Base-by-base conservation (phyloP, 1,284 basidiomycete species). In the Hypsizygus ulmarius region DNA sequence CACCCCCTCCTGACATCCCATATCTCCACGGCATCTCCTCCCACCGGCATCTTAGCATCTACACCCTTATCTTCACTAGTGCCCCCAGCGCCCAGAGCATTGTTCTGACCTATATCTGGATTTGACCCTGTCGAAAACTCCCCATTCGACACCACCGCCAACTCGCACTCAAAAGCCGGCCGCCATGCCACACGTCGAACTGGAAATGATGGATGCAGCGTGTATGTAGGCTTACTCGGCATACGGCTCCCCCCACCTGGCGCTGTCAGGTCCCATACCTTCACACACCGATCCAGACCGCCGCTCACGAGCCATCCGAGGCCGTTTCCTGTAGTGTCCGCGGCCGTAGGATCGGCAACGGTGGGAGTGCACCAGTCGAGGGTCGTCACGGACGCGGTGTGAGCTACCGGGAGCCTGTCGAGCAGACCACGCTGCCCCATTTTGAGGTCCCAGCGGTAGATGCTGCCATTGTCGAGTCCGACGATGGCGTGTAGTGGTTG, bases 1-100 rank as follows among this genome's bases (percentile, higher is more conserved):
- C 87, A 87, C 3, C 82, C 80, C 30, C 91, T 72, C 33, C 91
- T 74, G 0, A 91, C 89, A 61, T 95, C 92, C 92, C 92, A 95
- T 14, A 94, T 83, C 60, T 94, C 90, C 16, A 93, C 74, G 0
- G 78, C 68, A 59, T 88, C 84, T 1, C 79, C 78, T 3, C 63
- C 69, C 42, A 51, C 42, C 9, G 54, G 37, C 3, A 43, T 29
- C 25, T 47, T 51, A 18, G 19, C 43, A 19, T 35, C 43, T 12
- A n/a, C 11, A 2, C 43, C 25, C 3, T 35, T 45, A 8, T 37
- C 41, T 15, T 52, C 47, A n/a, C 39, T 36, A 14, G 38, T 34
- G 6, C 34, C 43, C 21, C 44, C 40, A 36, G 21, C 37, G 21
- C 36, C 48, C 21, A 38, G 37, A 6, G 37, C 28, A 39, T 41